Evolutionary conservation across 2,329 filamentous ascomycete genomes (phyloP), one percentile per base, ranked within the genome.

Genomic region (Fusarium heterosporum): DNA sequence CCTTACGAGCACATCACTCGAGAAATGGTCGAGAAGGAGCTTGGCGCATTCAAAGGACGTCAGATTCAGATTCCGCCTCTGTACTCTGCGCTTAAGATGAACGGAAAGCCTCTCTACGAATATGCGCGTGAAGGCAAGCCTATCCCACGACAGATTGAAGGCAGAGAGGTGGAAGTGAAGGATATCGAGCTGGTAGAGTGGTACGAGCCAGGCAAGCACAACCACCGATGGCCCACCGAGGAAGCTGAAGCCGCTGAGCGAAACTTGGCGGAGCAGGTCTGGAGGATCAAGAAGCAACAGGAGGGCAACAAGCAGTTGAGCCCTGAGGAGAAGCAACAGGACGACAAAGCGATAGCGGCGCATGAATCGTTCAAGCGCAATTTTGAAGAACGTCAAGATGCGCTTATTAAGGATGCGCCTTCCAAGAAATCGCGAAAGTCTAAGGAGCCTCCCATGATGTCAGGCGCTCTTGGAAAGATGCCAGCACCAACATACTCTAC

Each of bases 61-160:
- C 93, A 93, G 73, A 89, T 92, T 82, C 96, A 99, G 82, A 89
- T 92, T 70, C 96, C 96, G 36, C 95, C 95, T 8, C 87, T 99
- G 19, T 99, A 94, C 79, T 97, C 93, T 29, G 96, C 96, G 11
- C 83, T 98, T 64, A 94, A 95, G 78, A 93, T 97, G 78, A 88
- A 97, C 70, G 96, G 96, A 3, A 97, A 97, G 82, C 91, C 93
- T 32, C 84, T 97, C 47, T 99, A 99, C 77, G 94, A 99, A 79
- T 98, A 98, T 78, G 96, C 96, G 19, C 86, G 96, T 47, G 93
- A 94, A 76, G 96, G 96, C 16, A 93, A 91, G 74, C 88, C 92
- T 34, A 90, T 97, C 16, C 96, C 96, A 0, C 84, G 90, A 55
- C 91, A 97, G 76, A 96, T 99, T 60, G 85, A 93, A 75, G 88